These are phyloP conservation scores for Mrakia hoshinonis DNA, from an alignment of 768 basidiomycete species.

Conservation along the genomic window DNA sequence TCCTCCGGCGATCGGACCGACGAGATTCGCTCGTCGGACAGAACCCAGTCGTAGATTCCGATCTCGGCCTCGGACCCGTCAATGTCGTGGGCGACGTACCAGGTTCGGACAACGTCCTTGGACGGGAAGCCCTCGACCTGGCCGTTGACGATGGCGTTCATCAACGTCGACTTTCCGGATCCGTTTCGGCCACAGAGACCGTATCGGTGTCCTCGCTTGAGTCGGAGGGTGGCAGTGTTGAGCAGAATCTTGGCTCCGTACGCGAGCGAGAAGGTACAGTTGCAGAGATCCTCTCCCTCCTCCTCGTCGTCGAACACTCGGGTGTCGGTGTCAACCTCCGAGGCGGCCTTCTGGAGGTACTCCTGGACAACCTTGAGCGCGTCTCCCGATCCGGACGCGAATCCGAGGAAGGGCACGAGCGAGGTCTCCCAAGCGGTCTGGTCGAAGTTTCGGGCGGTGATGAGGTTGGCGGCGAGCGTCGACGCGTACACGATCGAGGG, in stretches of 20 bases:
- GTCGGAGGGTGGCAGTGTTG: conserved; percentile 90
- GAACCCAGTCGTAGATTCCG: conserved; percentile 79
- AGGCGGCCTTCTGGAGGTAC: conserved; percentile 83
- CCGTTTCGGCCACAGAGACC: conserved; percentile 98
- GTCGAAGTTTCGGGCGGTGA: conserved; percentile 87
- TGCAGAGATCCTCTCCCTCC: conserved; percentile 96
- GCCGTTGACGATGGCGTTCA: conserved; percentile 42
- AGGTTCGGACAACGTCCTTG: conserved; percentile 91
- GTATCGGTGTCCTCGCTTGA: conserved; percentile 97
- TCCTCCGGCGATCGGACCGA: conserved; percentile 53
- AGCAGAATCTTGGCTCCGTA: conserved; percentile 98
- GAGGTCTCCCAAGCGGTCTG: conserved; percentile 69
- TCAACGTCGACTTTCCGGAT: conserved; percentile 65
- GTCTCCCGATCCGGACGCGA: conserved; percentile 58
- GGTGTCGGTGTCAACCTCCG: conserved; percentile 60
- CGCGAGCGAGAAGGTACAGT: conserved; percentile 96
- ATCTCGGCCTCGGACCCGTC: conserved; percentile 90
- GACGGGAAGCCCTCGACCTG: conserved; percentile 99
- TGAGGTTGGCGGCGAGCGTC: conserved; percentile 71
- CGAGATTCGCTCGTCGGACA: conserved; percentile 71
- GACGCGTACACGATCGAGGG: conserved; percentile 62
- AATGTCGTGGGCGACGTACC: conserved; percentile 99
- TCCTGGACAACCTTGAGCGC: conserved; percentile 62
- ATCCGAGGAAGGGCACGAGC: conserved; percentile 66
- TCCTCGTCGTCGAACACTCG: conserved; percentile 70